Conservation (phyloP, 306 rosid genomes). For the Prunus mira region DNA sequence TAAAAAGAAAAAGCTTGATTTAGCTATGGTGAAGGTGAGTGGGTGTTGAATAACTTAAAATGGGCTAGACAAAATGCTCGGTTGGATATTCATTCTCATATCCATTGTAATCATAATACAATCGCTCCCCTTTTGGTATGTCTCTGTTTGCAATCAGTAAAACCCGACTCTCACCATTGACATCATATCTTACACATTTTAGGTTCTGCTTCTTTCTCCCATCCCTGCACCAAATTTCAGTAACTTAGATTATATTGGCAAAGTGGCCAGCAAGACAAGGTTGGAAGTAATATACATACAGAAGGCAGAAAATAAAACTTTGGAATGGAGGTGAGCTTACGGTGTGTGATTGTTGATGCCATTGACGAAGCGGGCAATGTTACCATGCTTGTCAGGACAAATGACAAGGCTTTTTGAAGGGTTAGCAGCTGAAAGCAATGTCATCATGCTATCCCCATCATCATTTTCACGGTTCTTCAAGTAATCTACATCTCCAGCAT, state of each 20-base stretch:
- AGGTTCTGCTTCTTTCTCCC: constrained; percentile 90
- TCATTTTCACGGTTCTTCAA: constrained; percentile 77
- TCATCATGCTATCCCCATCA: constrained; percentile 97
- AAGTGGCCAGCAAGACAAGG: too few relatives aligned
- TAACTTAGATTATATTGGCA: constrained; percentile 1
- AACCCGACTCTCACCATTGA: constrained; percentile 75
- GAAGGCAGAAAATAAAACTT: neutral
- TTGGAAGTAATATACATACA: neutral
- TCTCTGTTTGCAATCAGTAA: constrained; percentile 80
- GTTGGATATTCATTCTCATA: constrained; percentile 91
- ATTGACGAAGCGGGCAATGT: constrained; percentile 88
- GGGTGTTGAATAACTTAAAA: too few relatives aligned
- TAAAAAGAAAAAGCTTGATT: neutral
- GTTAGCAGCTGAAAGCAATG: constrained; percentile 67
- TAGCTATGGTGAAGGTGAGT: neutral
- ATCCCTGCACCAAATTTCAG: constrained; percentile 52
- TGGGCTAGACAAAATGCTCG: constrained; percentile 62
- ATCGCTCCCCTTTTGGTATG: constrained; percentile 84
- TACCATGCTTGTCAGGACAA: constrained; percentile 84
- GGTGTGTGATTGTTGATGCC: constrained; percentile 89
- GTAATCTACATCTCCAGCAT: constrained; percentile 91
- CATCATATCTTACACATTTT: constrained; percentile 75
- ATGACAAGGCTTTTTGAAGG: constrained; percentile 74
- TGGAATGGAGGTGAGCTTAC: constrained; percentile 48
- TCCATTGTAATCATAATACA: constrained; percentile 94